phyloP scores from a whole-genome alignment of 2,329 filamentous ascomycete genomes.

The Talaromyces sp. region DNA sequence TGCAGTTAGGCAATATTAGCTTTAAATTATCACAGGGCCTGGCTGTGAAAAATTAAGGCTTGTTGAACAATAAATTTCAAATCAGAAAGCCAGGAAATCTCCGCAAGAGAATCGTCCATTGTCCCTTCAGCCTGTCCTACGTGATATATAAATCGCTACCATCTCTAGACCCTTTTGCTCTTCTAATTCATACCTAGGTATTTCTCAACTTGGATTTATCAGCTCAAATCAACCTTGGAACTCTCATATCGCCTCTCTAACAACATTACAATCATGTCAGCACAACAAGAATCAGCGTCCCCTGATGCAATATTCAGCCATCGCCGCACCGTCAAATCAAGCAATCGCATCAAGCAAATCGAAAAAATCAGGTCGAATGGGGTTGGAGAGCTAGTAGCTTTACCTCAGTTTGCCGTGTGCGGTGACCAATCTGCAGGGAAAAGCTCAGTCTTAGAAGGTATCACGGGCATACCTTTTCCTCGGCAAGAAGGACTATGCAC shows the following conservation, averaged over 20 bases:
- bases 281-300: not conserved
- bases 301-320: not conserved
- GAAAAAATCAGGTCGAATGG: not conserved
- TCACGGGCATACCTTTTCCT: conserved; percentile 1
- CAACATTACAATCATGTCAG: not conserved
- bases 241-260: not conserved
- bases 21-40: not conserved
- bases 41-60: not conserved
- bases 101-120: not conserved
- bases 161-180: not conserved
- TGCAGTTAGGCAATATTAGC: not conserved
- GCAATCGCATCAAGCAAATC: not conserved
- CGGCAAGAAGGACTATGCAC: conserved; percentile 3
- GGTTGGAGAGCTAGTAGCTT: not conserved
- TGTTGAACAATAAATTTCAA: not conserved
- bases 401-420: not conserved
- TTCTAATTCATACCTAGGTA: not conserved
- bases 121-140: not conserved
- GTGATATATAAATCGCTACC: not conserved
- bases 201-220: not conserved
- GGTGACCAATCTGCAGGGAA: conserved; percentile 8
- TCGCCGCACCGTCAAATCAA: not conserved
- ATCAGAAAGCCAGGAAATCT: not conserved
- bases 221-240: not conserved
- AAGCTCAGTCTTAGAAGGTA: conserved; percentile 1